A percentile compares a stretch with the other conserved stretches of the same genome.
Evolutionary conservation across 441 rosid species (phyloP).

Genomic region (Croton setiger): DNA sequence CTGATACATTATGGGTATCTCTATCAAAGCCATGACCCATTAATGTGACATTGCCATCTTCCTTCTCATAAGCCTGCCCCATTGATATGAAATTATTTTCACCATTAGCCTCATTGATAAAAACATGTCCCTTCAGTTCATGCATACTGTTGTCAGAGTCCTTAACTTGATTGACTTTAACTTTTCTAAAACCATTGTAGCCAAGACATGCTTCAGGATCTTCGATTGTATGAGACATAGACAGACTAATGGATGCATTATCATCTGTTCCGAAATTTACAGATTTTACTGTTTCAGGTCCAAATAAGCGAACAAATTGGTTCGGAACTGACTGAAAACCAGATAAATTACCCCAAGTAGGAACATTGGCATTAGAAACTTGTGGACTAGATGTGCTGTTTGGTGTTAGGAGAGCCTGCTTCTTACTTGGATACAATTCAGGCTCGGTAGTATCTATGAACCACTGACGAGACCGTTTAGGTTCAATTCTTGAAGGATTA

Average conservation of each 20-base stretch:
- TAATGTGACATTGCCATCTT: slow-evolving; percentile 41
- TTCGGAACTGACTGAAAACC: slow-evolving; percentile 39
- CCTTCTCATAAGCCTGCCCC: slow-evolving; percentile 33
- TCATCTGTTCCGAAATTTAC: slow-evolving; percentile 39
- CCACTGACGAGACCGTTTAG: slow-evolving; percentile 66
- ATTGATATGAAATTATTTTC: slow-evolving; percentile 33
- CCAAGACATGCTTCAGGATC: slow-evolving; percentile 42
- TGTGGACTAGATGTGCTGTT: slow-evolving; percentile 35
- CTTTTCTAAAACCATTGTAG: slow-evolving; percentile 48
- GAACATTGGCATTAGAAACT: slow-evolving; percentile 20
- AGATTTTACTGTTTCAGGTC: slow-evolving; percentile 42
- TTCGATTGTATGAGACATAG: slow-evolving; percentile 47
- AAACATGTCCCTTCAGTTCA: slow-evolving; percentile 36
- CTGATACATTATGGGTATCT: slow-evolving; percentile 38
- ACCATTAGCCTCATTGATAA: slow-evolving; percentile 31
- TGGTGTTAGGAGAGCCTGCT: slow-evolving; percentile 49
- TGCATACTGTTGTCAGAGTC: slow-evolving; percentile 36
- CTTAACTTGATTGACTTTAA: slow-evolving; percentile 53
- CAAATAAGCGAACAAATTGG: slow-evolving; percentile 45
- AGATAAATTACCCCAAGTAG: slow-evolving; percentile 47
- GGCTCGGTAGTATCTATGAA: slow-evolving; percentile 50
- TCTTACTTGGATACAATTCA: slow-evolving; percentile 57
- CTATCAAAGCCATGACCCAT: slow-evolving; percentile 49
- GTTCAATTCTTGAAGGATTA: slow-evolving; percentile 45
- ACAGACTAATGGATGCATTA: slow-evolving; percentile 45